Evolutionary conservation across 176 grass and related monocot species (phyloP), one percentile per base, ranked within the genome.

Genomic region (Triticum urartu): DNA sequence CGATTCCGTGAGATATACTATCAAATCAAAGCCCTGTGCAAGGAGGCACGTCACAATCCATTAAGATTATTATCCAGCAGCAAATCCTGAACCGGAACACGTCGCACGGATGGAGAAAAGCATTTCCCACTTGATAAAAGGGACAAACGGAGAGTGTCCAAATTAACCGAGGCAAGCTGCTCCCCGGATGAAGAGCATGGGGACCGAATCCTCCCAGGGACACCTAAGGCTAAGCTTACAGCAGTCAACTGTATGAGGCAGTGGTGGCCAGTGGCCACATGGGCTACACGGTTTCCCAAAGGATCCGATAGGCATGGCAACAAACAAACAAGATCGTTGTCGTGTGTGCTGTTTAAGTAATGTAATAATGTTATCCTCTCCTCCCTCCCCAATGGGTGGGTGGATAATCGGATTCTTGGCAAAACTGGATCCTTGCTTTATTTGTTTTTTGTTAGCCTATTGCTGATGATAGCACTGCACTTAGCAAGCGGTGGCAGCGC

Each of bases 151-250:
- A 18, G 24, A 38, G 58, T 59, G 54, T 1, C 17, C 75, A 89
- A 71, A 86, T 42, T 82, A 83, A 58, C 42, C 40, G 21, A 83
- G 6, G 63, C 22, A 79, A 35, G 52, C 6, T 83, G 80, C 35
- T 72, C 66, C 74, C 66, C 42, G 35, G 58, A 66, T 58, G 18
- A 64, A 0, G 1, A 50, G 32, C 71, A 54, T 63, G n/a, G 72
- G n/a, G 15, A 26, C 7, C 21, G 64, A 54, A 77, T 71, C 34
- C 34, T 34, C 34, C 33, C 34, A 0, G 4, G 34, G 34, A 34
- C 34, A 34, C 34, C 34, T 34, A 34, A 34, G 4, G 34, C 34
- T 34, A 34, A 34, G 34, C 34, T 34, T 5, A 34, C 34, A 34
- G 34, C 34, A 34, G 34, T 1, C 34, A 34, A 34, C 1, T 39